A percentile compares a stretch with the other conserved stretches of the same genome.
Evolutionary conservation across 192 early-diverging fungal species (phyloP).

Genomic region (Dimargaris cristalligena): DNA sequence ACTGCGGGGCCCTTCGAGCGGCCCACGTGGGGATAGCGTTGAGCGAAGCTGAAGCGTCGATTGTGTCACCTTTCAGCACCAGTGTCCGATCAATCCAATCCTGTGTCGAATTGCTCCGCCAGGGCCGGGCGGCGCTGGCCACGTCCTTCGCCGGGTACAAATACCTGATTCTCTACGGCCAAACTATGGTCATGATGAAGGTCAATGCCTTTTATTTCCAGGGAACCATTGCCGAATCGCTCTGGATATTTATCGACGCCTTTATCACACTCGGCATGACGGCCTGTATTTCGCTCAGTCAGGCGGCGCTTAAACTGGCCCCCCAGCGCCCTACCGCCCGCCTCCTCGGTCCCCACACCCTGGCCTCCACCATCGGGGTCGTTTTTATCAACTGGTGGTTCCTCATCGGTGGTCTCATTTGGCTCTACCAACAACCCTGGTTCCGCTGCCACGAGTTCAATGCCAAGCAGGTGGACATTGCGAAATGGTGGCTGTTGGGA

Average conservation of each 20-base stretch:
- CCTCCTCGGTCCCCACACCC: slow-evolving; percentile 44
- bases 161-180: slow-evolving; percentile 45
- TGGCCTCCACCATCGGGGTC: slow-evolving; percentile 39
- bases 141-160: slow-evolving; percentile 51
- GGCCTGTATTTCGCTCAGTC: slow-evolving; percentile 37
- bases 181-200: slow-evolving; percentile 41
- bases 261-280: slow-evolving; percentile 40
- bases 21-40: slow-evolving; percentile 64
- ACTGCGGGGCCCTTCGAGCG: slow-evolving; percentile 63
- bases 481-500: slow-evolving; percentile 45
- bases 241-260: slow-evolving; percentile 55
- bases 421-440: slow-evolving; percentile 35
- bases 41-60: slow-evolving; percentile 59
- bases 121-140: slow-evolving; percentile 50
- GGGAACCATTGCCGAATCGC: slow-evolving; percentile 34
- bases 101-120: slow-evolving; percentile 49
- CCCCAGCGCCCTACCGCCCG: slow-evolving; percentile 46
- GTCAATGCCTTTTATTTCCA: slow-evolving; percentile 46
- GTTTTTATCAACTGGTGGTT: slow-evolving; percentile 45
- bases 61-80: slow-evolving; percentile 63
- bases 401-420: slow-evolving; percentile 20
- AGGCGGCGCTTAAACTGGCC: slow-evolving; percentile 32
- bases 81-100: slow-evolving; percentile 38
- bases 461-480: slow-evolving; percentile 25
- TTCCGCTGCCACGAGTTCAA: slow-evolving; percentile 51